Evolutionary conservation across 2,329 filamentous ascomycete species (phyloP), one percentile per base, ranked within the genome.

Genomic region (Apiospora marii): DNA sequence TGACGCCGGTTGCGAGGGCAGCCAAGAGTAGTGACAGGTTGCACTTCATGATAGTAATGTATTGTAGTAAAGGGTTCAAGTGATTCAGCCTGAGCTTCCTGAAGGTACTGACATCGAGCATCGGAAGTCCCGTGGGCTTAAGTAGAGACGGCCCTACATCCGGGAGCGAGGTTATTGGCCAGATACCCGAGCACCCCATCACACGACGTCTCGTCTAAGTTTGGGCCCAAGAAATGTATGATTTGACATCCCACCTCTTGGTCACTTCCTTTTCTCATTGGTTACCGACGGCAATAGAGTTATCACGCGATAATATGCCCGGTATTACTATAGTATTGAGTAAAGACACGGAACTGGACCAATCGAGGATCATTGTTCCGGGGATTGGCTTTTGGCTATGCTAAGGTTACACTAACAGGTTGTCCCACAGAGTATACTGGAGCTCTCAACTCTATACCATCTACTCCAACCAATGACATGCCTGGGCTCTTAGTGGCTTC

Each of bases 391-490:
- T 64, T n/a, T 34, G 34, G 10, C 58, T 41, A 64, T n/a, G 8
- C 10, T 6, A 64, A 64, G 58, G 58, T 64, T 64, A 6, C 58
- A 41, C 58, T 19, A 64, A 34, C 12, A 64, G 58, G 58, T 37
- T 64, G 22, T 64, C 34, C n/a, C 8, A n/a, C 2, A n/a, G 34
- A 64, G 8, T 64, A 64, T 64, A 41, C 58, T 24, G 58, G 58
- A 19, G 58, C 58, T 24, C n/a, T n/a, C 12, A 64, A n/a, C 34
- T 64, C 58, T 64, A 64, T 64, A 64, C 34, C 34, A 41, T 24
- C 10, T 12, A 5, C 19, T 41, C 1, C 30, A 37, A 12, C 58
- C 34, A 64, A 64, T 64, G 19, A 2, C 19, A n/a, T n/a, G 34
- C n/a, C 34, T 41, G 10, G 34, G 4, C 10, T 64, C 34, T 41